Base-by-base conservation (phyloP, 331 rosid species). In the Cucumis variabilis region DNA sequence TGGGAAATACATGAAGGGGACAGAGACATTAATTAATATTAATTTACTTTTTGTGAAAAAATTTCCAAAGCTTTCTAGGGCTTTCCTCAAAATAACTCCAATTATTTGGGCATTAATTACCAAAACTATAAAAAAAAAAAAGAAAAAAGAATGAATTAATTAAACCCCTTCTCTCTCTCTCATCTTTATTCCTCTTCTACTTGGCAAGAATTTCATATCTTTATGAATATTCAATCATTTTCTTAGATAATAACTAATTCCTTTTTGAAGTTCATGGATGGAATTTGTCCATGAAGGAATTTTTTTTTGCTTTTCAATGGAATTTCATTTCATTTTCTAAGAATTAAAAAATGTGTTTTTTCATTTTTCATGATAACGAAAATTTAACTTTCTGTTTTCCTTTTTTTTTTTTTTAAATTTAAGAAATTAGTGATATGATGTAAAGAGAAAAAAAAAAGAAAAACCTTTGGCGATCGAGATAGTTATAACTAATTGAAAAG, bases 261-360 rank as follows among this genome's bases (percentile, higher is more conserved):
- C 84, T 28, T 27, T 80, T 50, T 17, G 4, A 24, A 27, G 24
- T 60, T 80, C 20, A 53, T 53, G 84, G 48, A 80, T 80, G 84
- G 68, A 48, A 80, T 80, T 78, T 78, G n/a, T 50, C 44, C 20
- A 46, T 62, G 63, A 41, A 51, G 62, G 82, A 76, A 76, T 76
- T 78, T 75, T 6, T 6, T 79, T 79, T 51, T 51, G 46, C 48
- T 80, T 80, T 79, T 80, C 11, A 17, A 51, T 27, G 24, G 68
- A 53, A 17, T 53, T 80, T 80, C 30, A 23, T 50, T 50, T 76
- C 12, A 48, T 77, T 72, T 72, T 68, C 20, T 68, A 68, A 55
- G 13, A 17, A 27, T 25, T 66, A 11, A 25, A 68, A 70, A 28
- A 7, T 6, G 15, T 14, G 19, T 14, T 70, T 17, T 72, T 72